phyloP scores from a whole-genome alignment of 164 flowering plant genomes.

The Stephania japonica region DNA sequence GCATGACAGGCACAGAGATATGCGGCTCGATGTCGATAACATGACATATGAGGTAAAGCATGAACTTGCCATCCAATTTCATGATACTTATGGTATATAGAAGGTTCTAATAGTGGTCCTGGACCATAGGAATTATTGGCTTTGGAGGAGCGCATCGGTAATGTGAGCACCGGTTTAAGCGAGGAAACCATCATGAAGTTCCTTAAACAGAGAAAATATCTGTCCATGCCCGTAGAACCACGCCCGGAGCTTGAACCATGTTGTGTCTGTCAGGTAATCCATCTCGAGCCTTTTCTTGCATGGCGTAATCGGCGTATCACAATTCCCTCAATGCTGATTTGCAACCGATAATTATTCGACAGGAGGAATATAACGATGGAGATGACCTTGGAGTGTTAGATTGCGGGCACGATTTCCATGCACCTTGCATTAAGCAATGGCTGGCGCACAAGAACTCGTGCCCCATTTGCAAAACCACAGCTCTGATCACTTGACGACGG shows the following conservation, averaged over 20 bases:
- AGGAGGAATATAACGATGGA: conserved; percentile 82
- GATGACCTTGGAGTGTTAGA: conserved; percentile 65
- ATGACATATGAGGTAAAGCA: conserved; percentile 79
- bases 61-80: neutral
- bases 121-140: conserved; percentile 66
- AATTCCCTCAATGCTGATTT: neutral
- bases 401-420: conserved; percentile 81
- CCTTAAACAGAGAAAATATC: conserved; percentile 45
- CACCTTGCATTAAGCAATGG: conserved; percentile 71
- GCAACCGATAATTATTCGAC: conserved; percentile 6
- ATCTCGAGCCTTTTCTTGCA: neutral
- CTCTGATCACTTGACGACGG: conserved; percentile 24
- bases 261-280: conserved; percentile 70
- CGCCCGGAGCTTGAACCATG: conserved; percentile 60
- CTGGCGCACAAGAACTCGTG: conserved; percentile 66
- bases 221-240: conserved; percentile 11
- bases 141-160: conserved; percentile 81
- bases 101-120: neutral
- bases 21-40: conserved; percentile 96
- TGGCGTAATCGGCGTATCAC: neutral
- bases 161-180: conserved; percentile 71
- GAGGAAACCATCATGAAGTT: conserved; percentile 49
- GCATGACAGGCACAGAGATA: conserved; percentile 86
- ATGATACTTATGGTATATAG: neutral
- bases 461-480: conserved; percentile 85